Conservation (phyloP, 1,284 basidiomycete species). For the Rhodofomes roseus region DNA sequence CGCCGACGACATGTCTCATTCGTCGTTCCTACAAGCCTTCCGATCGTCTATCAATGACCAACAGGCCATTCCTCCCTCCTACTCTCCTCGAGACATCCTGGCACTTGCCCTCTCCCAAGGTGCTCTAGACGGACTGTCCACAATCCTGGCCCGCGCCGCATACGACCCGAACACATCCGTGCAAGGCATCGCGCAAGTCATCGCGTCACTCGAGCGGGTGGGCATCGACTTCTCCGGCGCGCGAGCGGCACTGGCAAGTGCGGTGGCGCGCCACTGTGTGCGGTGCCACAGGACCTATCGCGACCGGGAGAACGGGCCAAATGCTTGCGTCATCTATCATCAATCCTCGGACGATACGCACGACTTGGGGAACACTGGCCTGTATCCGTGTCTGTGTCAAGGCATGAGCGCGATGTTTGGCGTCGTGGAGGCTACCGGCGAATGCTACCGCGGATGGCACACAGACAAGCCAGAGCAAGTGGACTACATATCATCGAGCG, state of each 20-base stretch:
- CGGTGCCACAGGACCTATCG: conserved; percentile 9
- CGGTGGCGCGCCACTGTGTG: neutral
- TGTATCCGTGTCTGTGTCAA: neutral
- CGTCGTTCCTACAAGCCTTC: neutral
- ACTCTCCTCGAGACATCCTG: conserved; percentile 4
- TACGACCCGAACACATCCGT: neutral
- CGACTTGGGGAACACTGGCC: neutral
- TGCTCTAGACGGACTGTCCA: neutral
- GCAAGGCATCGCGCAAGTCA: neutral
- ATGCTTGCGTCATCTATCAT: conserved; percentile 9
- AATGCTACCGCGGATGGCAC: conserved; percentile 3
- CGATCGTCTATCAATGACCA: neutral
- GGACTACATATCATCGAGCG: conserved; percentile 1
- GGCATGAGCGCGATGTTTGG: neutral
- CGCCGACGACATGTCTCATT: neutral
- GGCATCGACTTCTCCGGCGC: conserved; percentile 7
- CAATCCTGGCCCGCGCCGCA: neutral
- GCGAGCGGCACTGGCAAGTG: neutral
- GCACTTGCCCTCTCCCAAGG: conserved; percentile 5
- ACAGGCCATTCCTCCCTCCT: neutral
- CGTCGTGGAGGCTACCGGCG: neutral
- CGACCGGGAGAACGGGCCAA: neutral
- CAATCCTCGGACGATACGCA: neutral
- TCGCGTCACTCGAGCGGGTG: conserved; percentile 1
- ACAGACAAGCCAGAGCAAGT: neutral